Evolutionary conservation across 306 rosid species (phyloP).

Genomic region (Quillaja saponaria): DNA sequence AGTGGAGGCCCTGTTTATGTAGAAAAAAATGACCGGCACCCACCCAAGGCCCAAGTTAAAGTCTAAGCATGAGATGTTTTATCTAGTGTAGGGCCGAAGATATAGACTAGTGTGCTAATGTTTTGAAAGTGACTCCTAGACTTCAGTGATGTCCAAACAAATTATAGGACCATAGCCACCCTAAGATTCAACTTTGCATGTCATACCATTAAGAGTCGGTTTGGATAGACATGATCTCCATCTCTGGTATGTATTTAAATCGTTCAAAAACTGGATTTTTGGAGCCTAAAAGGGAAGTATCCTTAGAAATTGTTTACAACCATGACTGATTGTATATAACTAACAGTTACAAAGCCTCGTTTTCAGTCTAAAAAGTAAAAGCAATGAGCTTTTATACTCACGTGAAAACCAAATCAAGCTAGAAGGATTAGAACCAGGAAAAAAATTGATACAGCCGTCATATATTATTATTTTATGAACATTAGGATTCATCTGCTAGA

Average conservation of each 20-base stretch:
- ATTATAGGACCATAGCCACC: slow-evolving; percentile 29
- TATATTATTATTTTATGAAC: slow-evolving; percentile 30
- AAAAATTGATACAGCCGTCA: slow-evolving; percentile 19
- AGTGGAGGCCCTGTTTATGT: slow-evolving; percentile 30
- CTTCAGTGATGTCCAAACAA: slow-evolving; percentile 25
- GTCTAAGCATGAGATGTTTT: slow-evolving; percentile 2
- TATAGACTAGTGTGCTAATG: slow-evolving; percentile 43
- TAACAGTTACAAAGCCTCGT: slow-evolving; percentile 4
- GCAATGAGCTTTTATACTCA: not conserved
- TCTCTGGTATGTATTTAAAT: too few species aligned
- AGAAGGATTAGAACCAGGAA: slow-evolving; percentile 14
- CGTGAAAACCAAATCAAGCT: slow-evolving; percentile 18
- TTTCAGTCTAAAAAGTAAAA: slow-evolving; percentile 9
- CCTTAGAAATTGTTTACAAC: slow-evolving; percentile 1
- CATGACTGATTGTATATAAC: slow-evolving; percentile 15
- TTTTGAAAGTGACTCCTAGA: slow-evolving; percentile 43
- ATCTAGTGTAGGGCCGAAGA: slow-evolving; percentile 27
- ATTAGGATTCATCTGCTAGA: slow-evolving; percentile 35
- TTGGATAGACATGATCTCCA: too few species aligned
- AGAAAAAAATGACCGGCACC: slow-evolving; percentile 53
- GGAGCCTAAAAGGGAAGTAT: slow-evolving; percentile 19
- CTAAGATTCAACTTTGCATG: slow-evolving; percentile 28
- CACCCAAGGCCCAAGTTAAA: slow-evolving; percentile 15
- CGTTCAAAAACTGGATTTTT: too few species aligned
- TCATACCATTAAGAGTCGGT: too few species aligned